Evolutionary conservation across 2,329 filamentous ascomycete species (phyloP), one percentile per base, ranked within the genome.

Genomic region (Septoria linicola): DNA sequence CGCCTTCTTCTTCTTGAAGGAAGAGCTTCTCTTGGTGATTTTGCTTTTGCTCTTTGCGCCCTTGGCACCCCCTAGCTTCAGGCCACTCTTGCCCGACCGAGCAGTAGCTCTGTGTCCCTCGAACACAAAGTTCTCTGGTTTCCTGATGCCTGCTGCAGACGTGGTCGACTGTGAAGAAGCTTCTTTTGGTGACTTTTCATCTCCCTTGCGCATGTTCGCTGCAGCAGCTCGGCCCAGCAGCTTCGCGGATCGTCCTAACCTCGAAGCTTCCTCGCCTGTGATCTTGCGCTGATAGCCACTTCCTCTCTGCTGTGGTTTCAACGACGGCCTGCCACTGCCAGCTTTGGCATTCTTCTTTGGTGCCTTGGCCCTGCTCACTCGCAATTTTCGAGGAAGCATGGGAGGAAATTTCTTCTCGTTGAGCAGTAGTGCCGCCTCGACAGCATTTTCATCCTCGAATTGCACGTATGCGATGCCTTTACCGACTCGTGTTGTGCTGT

Each of bases 391-490:
- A 8, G 92, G 92, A n/a, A 97, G 82, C 81, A 96, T 85, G 14
- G 92, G 92, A 13, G 92, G 90, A 66, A 91, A 97, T 63, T 88
- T 93, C 76, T 97, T 95, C 56, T 84, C 91, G 68, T 96, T 81
- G 55, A 92, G 82, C 32, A 95, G 80, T 10, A 99, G 79, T 1
- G 93, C 93, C n/a, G 87, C 81, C 71, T 99, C 93, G 39, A 99
- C 92, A 37, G 85, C 78, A 63, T 95, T 96, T 57, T 79, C 82
- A 63, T 97, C 89, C 76, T 85, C 63, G 72, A 99, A 99, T 67
- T 99, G 93, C 13, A 99, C 92, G 65, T 99, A 99, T 56, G 95
- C 95, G 66, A 99, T 89, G 3, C 93, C 93, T 69, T 99, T 99
- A 64, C 93, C 90, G 23, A 99, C 89, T 42, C 95, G 83, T 6